Conservation (phyloP, 2,329 filamentous ascomycete genomes). For the Xylariaceae sp. region DNA sequence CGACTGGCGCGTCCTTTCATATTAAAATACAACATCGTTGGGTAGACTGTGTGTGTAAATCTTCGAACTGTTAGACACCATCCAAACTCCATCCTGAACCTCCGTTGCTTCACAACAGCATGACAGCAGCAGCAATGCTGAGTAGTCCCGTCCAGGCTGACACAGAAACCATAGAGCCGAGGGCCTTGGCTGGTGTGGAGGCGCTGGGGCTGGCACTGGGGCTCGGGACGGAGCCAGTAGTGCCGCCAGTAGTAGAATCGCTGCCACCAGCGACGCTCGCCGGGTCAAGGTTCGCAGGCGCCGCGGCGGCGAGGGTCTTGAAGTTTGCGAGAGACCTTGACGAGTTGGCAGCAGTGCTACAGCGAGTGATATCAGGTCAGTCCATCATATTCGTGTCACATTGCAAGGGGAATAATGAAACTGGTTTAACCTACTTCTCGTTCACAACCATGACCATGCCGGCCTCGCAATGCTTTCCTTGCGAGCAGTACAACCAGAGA, state of each 20-base stretch:
- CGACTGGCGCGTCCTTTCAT: neutral
- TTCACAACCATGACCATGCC: constrained; percentile 83
- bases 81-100: neutral
- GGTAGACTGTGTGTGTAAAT: neutral
- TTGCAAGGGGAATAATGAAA: constrained; percentile 7
- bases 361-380: neutral
- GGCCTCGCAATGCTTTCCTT: constrained; percentile 74
- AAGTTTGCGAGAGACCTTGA: constrained; percentile 59
- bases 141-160: constrained; percentile 52
- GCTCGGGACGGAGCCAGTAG: constrained; percentile 24
- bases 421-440: constrained; percentile 63
- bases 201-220: constrained; percentile 30
- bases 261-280: constrained; percentile 30
- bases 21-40: neutral
- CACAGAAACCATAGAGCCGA: constrained; percentile 42
- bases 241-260: constrained; percentile 10
- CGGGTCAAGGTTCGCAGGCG: constrained; percentile 43
- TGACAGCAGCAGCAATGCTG: constrained; percentile 49
- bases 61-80: neutral
- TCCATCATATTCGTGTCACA: neutral
- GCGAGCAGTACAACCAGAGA: constrained; percentile 81
- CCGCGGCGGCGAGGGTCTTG: constrained; percentile 48
- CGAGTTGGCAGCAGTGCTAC: constrained; percentile 57
- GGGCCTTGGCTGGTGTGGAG: constrained; percentile 24
- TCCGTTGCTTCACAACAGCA: constrained; percentile 45